These are phyloP conservation scores for Spongiforma sp. DNA, from an alignment of 1,284 basidiomycete species.

Conservation along the genomic window DNA sequence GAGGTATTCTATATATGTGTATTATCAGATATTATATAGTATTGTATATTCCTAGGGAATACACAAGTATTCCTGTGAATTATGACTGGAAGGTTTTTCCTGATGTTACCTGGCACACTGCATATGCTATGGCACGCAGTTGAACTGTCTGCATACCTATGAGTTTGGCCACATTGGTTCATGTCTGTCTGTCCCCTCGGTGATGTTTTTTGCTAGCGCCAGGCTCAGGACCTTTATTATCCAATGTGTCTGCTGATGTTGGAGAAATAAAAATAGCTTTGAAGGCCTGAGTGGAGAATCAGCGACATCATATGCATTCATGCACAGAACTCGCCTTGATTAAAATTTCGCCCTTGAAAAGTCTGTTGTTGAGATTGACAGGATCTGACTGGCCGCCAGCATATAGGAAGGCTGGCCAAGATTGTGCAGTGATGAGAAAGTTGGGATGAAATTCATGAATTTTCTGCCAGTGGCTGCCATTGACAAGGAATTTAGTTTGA, in stretches of 20 bases:
- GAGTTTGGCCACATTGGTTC: not conserved
- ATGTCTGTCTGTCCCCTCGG: not conserved
- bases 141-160: not conserved
- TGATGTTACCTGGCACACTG: not conserved
- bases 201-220: not conserved
- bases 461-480: not conserved
- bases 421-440: not conserved
- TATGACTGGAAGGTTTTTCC: too few relatives aligned
- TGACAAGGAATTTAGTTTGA: too few relatives aligned
- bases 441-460: not conserved
- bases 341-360: not conserved
- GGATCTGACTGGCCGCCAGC: not conserved
- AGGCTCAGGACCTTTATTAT: not conserved
- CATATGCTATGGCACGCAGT: not conserved
- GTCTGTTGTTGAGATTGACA: not conserved
- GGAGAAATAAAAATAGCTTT: not conserved
- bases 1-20: too few relatives aligned
- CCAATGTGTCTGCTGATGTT: not conserved
- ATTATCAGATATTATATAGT: too few relatives aligned
- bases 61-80: too few relatives aligned
- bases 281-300: not conserved
- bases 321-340: not conserved
- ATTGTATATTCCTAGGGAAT: too few relatives aligned
- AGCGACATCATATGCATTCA: not conserved
- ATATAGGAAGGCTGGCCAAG: not conserved